phyloP scores from a whole-genome alignment of 2,329 filamentous ascomycete genomes.

The Stagonosporopsis tanaceti region DNA sequence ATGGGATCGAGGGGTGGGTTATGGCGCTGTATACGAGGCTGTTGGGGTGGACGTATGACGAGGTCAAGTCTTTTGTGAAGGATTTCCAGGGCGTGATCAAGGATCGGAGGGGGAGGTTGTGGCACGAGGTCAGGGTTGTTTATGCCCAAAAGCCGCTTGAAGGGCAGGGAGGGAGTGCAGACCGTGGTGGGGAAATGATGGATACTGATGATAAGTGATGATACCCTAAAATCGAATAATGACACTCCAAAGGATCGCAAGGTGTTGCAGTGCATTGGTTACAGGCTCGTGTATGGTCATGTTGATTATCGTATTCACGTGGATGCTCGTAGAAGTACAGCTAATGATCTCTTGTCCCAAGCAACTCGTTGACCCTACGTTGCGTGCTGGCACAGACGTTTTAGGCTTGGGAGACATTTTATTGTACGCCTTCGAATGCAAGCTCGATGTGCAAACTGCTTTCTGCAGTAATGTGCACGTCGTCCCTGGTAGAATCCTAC shows the following conservation, averaged over 20 bases:
- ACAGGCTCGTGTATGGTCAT: constrained; percentile 4
- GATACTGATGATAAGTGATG: neutral
- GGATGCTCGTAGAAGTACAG: constrained; percentile 11
- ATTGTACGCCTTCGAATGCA: neutral
- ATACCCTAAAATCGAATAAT: constrained; percentile 1
- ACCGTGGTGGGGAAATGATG: neutral
- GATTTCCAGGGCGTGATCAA: constrained; percentile 44
- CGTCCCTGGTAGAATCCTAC: constrained; percentile 24
- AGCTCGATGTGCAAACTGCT: constrained; percentile 16
- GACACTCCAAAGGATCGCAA: neutral
- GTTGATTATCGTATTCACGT: constrained; percentile 21
- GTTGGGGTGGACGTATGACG: constrained; percentile 45
- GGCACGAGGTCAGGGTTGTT: constrained; percentile 49
- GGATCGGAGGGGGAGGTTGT: constrained; percentile 48
- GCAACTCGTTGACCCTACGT: neutral
- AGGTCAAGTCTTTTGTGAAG: constrained; percentile 46
- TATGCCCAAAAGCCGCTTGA: constrained; percentile 37
- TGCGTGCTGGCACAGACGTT: neutral
- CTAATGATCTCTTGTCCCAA: neutral
- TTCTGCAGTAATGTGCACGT: constrained; percentile 1
- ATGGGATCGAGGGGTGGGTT: constrained; percentile 53
- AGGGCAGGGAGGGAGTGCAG: constrained; percentile 15
- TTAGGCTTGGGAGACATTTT: neutral
- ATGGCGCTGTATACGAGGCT: constrained; percentile 51
- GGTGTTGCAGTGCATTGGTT: neutral